phyloP scores from a whole-genome alignment of 805 yeast genomes.

The Debaryomyces castellii region DNA sequence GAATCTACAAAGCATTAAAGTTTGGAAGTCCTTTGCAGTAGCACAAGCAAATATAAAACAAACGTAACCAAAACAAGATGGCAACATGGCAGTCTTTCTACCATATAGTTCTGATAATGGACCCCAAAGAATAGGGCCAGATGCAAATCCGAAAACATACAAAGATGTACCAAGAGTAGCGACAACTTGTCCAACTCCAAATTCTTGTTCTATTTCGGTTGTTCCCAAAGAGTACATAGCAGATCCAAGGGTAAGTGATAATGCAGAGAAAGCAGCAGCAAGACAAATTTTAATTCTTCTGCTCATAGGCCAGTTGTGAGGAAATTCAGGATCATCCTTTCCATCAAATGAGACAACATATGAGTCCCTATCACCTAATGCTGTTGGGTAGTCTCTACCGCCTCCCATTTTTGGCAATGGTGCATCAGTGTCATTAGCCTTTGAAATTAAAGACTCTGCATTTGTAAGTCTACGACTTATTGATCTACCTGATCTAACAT shows the following conservation, averaged over 20 bases:
- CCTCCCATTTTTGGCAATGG: constrained; percentile 19
- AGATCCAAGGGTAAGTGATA: constrained; percentile 46
- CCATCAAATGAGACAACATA: constrained; percentile 15
- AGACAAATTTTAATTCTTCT: constrained; percentile 20
- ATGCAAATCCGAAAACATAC: constrained; percentile 80
- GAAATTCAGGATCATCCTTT: constrained; percentile 18
- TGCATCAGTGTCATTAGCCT: constrained; percentile 22
- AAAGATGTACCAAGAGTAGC: constrained; percentile 73
- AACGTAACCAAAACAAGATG: constrained; percentile 40
- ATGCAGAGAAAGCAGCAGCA: constrained; percentile 46
- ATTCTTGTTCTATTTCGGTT: constrained; percentile 44
- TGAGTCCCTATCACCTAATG: constrained; percentile 9
- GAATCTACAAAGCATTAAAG: constrained; percentile 70
- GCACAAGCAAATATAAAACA: constrained; percentile 59
- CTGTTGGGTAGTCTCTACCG: constrained; percentile 13
- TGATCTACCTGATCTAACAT: constrained; percentile 14
- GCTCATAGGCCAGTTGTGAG: constrained; percentile 33
- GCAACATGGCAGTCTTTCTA: constrained; percentile 58
- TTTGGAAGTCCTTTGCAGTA: constrained; percentile 70
- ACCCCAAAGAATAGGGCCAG: constrained; percentile 84
- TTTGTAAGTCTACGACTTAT: constrained; percentile 20
- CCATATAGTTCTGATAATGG: constrained; percentile 82
- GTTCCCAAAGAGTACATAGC: constrained; percentile 69
- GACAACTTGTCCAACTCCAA: constrained; percentile 58
- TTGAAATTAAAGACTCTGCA: constrained; percentile 16